Conservation (phyloP, 306 rosid species). For the Sicyos baderoa region DNA sequence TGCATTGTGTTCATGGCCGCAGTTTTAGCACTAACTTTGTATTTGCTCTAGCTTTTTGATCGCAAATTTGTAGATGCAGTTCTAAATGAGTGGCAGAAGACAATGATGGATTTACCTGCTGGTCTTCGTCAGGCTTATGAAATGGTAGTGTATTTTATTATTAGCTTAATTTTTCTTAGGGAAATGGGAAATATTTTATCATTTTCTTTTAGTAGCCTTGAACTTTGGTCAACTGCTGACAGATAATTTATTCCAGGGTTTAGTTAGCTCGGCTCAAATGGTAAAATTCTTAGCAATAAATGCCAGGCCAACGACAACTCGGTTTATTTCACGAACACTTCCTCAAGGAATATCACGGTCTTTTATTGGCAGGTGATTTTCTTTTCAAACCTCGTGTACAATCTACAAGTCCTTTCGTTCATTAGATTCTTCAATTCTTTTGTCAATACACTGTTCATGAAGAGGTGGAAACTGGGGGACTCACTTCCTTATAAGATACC, state of each 20-base stretch:
- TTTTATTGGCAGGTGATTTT: conserved; percentile 86
- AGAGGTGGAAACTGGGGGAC: background rate
- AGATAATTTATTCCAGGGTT: conserved; percentile 48
- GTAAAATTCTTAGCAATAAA: conserved; percentile 71
- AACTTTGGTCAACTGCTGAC: conserved; percentile 29
- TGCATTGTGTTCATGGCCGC: background rate
- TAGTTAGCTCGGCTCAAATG: conserved; percentile 99
- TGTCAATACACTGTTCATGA: background rate
- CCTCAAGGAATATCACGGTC: conserved; percentile 83
- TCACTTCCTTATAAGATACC: background rate
- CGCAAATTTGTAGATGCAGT: conserved; percentile 90
- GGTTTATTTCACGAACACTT: conserved; percentile 64
- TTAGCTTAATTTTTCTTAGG: conserved; percentile 13
- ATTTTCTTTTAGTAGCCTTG: conserved; percentile 7
- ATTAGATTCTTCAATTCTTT: conserved; percentile 3
- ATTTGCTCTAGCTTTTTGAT: conserved; percentile 69
- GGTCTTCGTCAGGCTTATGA: conserved; percentile 97
- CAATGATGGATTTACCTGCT: conserved; percentile 95
- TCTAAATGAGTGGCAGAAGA: conserved; percentile 87
- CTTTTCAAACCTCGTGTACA: background rate
- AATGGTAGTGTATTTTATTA: conserved; percentile 45
- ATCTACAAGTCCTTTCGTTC: background rate
- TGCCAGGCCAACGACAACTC: conserved; percentile 81
- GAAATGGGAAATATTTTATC: conserved; percentile 15
- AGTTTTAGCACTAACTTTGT: conserved; percentile 21